phyloP scores from a whole-genome alignment of 1,284 basidiomycete species.

The Apiotrichum mycotoxinovorans region DNA sequence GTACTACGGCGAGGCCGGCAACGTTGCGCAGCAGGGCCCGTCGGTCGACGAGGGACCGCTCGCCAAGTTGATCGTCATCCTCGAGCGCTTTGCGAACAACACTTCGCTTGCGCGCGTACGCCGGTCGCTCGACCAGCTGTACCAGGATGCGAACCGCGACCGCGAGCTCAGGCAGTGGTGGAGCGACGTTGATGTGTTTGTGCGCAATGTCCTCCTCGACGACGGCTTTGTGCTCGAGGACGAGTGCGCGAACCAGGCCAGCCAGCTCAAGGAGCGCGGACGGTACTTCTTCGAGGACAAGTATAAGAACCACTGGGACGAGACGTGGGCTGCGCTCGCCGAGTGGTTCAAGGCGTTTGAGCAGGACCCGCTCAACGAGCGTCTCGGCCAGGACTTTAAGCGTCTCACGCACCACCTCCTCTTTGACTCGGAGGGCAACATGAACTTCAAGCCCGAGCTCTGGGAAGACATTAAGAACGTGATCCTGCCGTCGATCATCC shows the following conservation, averaged over 20 bases:
- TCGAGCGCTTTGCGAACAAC: slow-evolving; percentile 88
- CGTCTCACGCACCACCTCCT: slow-evolving; percentile 76
- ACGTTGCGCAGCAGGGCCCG: slow-evolving; percentile 50
- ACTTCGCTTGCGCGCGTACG: slow-evolving; percentile 63
- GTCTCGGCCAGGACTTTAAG: slow-evolving; percentile 79
- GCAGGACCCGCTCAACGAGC: slow-evolving; percentile 75
- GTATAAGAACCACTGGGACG: slow-evolving; percentile 80
- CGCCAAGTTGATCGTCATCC: slow-evolving; percentile 67
- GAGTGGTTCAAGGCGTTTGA: slow-evolving; percentile 78
- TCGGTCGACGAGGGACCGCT: slow-evolving; percentile 55
- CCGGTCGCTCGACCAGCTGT: slow-evolving; percentile 68
- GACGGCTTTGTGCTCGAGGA: slow-evolving; percentile 85
- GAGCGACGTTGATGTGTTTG: slow-evolving; percentile 60
- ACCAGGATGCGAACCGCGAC: slow-evolving; percentile 72
- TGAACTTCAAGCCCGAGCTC: slow-evolving; percentile 82
- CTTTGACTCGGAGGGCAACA: slow-evolving; percentile 69
- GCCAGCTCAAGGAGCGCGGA: slow-evolving; percentile 64
- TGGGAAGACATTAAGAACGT: slow-evolving; percentile 81
- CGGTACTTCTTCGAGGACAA: slow-evolving; percentile 71
- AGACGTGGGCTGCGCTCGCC: slow-evolving; percentile 66
- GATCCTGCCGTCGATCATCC: slow-evolving; percentile 75
- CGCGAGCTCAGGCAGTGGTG: slow-evolving; percentile 77
- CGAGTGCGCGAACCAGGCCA: slow-evolving; percentile 62
- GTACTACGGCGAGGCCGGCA: slow-evolving; percentile 66
- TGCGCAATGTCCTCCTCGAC: slow-evolving; percentile 73